A percentile compares a stretch with the other conserved stretches of the same genome.
Evolutionary conservation across 73 alveolate species (phyloP).

Genomic region (Paramecium primaurelia): DNA sequence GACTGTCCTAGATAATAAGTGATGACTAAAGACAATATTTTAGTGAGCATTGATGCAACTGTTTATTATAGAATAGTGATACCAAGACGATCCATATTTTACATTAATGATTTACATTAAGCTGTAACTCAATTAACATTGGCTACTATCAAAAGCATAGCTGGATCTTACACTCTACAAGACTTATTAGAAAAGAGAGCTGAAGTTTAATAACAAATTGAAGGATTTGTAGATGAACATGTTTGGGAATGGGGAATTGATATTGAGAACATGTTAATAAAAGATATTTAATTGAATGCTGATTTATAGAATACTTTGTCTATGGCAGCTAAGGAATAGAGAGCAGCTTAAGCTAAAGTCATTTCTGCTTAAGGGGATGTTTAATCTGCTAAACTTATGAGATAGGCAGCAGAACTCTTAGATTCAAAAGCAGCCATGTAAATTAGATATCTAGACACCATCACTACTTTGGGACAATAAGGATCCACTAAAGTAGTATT

Average conservation of each 20-base stretch:
- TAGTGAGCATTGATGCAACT: slow-evolving; percentile 60
- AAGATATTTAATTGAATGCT: slow-evolving; percentile 45
- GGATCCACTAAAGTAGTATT: slow-evolving; percentile 56
- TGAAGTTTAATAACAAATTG: slow-evolving; percentile 47
- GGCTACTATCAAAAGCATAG: slow-evolving; percentile 52
- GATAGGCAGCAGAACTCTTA: slow-evolving; percentile 47
- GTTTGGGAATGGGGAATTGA: slow-evolving; percentile 64
- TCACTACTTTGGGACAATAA: slow-evolving; percentile 14
- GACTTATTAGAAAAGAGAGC: slow-evolving; percentile 58
- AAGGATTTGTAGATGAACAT: slow-evolving; percentile 57
- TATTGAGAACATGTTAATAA: slow-evolving; percentile 53
- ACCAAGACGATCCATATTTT: slow-evolving; percentile 44
- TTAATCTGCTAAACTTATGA: slow-evolving; percentile 57
- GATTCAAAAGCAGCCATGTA: slow-evolving; percentile 65
- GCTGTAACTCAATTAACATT: slow-evolving; percentile 44
- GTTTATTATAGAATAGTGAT: slow-evolving; percentile 56
- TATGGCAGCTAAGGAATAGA: slow-evolving; percentile 56
- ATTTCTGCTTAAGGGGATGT: slow-evolving; percentile 62
- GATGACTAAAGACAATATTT: slow-evolving; percentile 51
- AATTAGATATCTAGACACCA: slow-evolving; percentile 52
- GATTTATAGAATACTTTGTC: slow-evolving; percentile 52
- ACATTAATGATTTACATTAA: not conserved
- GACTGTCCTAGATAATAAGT: slow-evolving; percentile 33
- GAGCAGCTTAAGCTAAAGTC: slow-evolving; percentile 54
- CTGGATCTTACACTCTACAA: slow-evolving; percentile 45